phyloP scores from a whole-genome alignment of 164 flowering plant genomes.

The Stephania cephalantha region DNA sequence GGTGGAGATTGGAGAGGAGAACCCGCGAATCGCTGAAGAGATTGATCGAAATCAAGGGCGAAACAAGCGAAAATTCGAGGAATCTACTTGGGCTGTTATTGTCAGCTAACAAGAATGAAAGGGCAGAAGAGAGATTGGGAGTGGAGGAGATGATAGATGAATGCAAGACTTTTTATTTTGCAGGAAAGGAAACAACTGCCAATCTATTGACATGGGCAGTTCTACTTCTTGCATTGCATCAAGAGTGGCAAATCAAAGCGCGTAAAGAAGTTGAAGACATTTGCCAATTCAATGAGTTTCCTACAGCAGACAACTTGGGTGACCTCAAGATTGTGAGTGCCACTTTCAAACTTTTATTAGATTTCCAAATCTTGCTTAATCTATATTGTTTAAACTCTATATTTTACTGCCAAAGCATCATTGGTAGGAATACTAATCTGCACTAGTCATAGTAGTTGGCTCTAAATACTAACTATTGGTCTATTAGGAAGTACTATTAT shows the following conservation, averaged over 20 bases:
- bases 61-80: constrained; percentile 24
- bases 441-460: no score
- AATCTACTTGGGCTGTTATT: constrained; percentile 36
- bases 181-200: constrained; percentile 73
- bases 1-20: constrained; percentile 53
- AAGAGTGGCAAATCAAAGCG: constrained; percentile 62
- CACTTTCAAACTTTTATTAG: not conserved
- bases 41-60: constrained; percentile 31
- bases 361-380: not conserved
- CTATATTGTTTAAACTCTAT: no score
- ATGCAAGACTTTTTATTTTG: constrained; percentile 74
- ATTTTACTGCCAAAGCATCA: no score
- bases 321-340: constrained; percentile 45
- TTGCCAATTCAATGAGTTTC: constrained; percentile 20
- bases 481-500: no score
- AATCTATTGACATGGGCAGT: constrained; percentile 59
- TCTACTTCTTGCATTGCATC: constrained; percentile 48
- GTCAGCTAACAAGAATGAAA: constrained; percentile 31
- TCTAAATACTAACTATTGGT: no score
- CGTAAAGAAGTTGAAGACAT: constrained; percentile 45
- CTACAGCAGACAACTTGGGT: constrained; percentile 37
- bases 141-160: constrained; percentile 56
- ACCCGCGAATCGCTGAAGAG: constrained; percentile 32
- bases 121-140: constrained; percentile 32
- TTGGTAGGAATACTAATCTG: no score